phyloP scores from a whole-genome alignment of 2,329 filamentous ascomycete genomes.

The Colletotrichum shisoi region DNA sequence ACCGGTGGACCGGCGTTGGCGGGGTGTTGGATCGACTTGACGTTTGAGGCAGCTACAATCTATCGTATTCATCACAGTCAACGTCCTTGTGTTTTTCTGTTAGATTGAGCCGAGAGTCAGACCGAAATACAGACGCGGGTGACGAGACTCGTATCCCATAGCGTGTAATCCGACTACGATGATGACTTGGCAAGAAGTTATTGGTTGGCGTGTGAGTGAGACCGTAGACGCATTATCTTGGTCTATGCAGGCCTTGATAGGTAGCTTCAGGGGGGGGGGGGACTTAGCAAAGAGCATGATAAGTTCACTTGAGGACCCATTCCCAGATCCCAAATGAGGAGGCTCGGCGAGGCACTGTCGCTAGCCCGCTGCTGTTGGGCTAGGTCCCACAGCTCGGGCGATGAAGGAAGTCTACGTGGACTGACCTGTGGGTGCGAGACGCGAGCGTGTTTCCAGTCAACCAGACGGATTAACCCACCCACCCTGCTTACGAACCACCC shows the following conservation, averaged over 20 bases:
- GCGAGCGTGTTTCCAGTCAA: conserved; percentile 14
- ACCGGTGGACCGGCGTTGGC: neutral
- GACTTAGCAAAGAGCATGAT: neutral
- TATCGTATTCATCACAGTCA: conserved; percentile 3
- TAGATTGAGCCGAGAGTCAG: neutral
- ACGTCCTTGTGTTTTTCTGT: conserved; percentile 1
- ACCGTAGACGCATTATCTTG: neutral
- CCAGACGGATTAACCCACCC: conserved; percentile 8
- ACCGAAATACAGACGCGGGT: neutral
- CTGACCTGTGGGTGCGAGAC: neutral
- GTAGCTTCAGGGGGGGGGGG: neutral
- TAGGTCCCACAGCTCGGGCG: neutral
- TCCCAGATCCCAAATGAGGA: conserved; percentile 1
- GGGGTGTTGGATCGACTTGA: neutral
- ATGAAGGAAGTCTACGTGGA: conserved; percentile 7
- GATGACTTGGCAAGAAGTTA: conserved; percentile 6
- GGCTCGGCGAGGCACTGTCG: neutral
- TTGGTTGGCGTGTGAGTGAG: no score
- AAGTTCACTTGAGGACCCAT: neutral
- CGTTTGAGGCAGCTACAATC: conserved; percentile 8
- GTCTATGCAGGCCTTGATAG: conserved; percentile 16
- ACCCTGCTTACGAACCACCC: no score
- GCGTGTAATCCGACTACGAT: conserved; percentile 18
- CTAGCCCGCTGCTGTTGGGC: neutral
- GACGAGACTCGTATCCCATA: conserved; percentile 5